phyloP scores from a whole-genome alignment of 441 rosid genomes.

The Gossypium trilobum region DNA sequence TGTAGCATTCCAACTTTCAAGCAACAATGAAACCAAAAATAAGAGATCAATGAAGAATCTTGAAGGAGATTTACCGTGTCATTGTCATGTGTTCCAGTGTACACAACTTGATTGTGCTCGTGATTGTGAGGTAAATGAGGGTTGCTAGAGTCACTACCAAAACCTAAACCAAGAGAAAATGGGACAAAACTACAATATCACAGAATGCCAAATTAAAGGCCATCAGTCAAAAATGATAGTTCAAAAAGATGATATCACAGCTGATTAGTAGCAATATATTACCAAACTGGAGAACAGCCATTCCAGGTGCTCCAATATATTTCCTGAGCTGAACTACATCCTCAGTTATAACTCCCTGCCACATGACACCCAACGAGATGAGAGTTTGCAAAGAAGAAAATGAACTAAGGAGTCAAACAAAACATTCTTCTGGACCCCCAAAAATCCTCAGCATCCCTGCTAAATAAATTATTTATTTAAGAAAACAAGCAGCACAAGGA shows the following conservation, averaged over 20 bases:
- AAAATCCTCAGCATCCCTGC: background rate
- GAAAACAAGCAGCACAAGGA: background rate
- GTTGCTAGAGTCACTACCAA: constrained; percentile 71
- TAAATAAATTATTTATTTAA: background rate
- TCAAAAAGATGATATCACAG: background rate
- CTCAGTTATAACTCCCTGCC: constrained; percentile 87
- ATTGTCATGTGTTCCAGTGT: constrained; percentile 94
- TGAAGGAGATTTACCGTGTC: constrained; percentile 54
- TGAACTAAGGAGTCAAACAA: background rate
- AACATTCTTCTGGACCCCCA: background rate
- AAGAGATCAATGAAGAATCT: constrained; percentile 6
- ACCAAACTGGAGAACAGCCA: constrained; percentile 99
- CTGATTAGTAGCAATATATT: constrained; percentile 18
- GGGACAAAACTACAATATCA: constrained; percentile 1
- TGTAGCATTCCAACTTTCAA: background rate
- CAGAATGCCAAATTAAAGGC: constrained; percentile 7
- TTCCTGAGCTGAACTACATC: constrained; percentile 82
- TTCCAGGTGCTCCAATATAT: constrained; percentile 86
- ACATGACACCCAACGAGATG: background rate
- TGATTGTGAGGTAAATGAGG: constrained; percentile 96
- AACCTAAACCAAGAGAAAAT: constrained; percentile 39
- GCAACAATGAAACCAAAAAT: background rate
- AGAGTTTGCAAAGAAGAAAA: background rate
- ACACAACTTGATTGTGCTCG: constrained; percentile 79
- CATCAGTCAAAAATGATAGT: background rate